These are phyloP conservation scores for Peronospora belbahrii DNA, from an alignment of 352 stramenopile species.

Conservation along the genomic window DNA sequence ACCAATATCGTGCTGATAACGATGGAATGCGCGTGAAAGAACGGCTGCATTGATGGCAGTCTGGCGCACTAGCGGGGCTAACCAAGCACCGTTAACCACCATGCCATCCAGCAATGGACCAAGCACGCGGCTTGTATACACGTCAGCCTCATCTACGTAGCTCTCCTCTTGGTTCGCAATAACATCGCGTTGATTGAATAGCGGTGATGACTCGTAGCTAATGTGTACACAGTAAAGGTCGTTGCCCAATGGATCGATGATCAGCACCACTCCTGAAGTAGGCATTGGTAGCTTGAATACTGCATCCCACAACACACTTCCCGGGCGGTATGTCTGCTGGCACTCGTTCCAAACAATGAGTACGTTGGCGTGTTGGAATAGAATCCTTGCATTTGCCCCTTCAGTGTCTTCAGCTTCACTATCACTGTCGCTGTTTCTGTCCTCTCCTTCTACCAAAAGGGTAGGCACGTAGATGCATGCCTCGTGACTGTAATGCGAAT, in stretches of 20 bases:
- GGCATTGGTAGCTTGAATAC: constrained; percentile 68
- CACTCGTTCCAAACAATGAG: constrained; percentile 86
- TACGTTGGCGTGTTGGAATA: constrained; percentile 64
- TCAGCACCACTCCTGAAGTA: constrained; percentile 67
- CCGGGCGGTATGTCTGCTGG: constrained; percentile 76
- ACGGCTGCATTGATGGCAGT: constrained; percentile 76
- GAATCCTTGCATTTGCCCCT: constrained; percentile 19
- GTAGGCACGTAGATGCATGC: constrained; percentile 80
- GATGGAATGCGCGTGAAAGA: constrained; percentile 60
- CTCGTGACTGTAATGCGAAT: constrained; percentile 73
- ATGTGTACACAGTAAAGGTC: constrained; percentile 82
- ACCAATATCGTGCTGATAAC: constrained; percentile 70
- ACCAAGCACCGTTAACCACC: constrained; percentile 76
- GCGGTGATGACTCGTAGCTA: constrained; percentile 64
- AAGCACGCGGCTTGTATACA: constrained; percentile 74
- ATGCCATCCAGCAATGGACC: constrained; percentile 78
- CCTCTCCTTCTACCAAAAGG: constrained; percentile 37
- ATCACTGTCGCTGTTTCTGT: constrained; percentile 27
- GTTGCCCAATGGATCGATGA: constrained; percentile 80
- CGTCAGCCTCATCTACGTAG: constrained; percentile 71
- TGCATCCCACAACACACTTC: constrained; percentile 70
- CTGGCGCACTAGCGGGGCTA: constrained; percentile 71
- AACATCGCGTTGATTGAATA: constrained; percentile 66
- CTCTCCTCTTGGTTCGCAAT: constrained; percentile 69
- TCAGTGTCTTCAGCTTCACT: constrained; percentile 27